Evolutionary conservation across 306 rosid species (phyloP), one percentile per base, ranked within the genome.

Genomic region (Vigna angularis): DNA sequence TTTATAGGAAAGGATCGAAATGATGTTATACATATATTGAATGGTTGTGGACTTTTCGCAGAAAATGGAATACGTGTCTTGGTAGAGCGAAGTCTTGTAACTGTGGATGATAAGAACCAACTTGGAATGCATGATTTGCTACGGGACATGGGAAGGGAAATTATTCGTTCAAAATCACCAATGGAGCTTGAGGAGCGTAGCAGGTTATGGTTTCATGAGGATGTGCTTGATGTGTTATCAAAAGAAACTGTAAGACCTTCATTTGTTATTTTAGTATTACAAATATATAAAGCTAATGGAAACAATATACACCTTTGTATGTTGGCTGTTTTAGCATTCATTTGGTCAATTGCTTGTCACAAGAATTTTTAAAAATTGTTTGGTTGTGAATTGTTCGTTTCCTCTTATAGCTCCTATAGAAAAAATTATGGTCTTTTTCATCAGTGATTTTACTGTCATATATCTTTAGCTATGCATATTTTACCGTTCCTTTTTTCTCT

Each of bases 71-170:
- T 82, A 3, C 20, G 14, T 9, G n/a, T 18, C 10, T 78, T 76
- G 4, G 9, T 70, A 2, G 38, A 34, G 38, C 38, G 38, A 34
- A 34, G 85, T 59, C 81, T 76, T 14, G 7, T 82, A 5, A 76
- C 15, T 0, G 11, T 70, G 28, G 49, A 10, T 3, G 16, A 24
- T 0, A 30, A 70, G 2, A 75, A 70, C 36, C 76, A 18, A 12
- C 73, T 82, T 15, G 55, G 72, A 42, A 82, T 82, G 85, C 85
- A 76, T 76, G 55, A 52, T 40, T 70, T 82, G 51, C 2, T 82
- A 3, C 34, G 52, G 9, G 69, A 62, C 3, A 82, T 82, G 81
- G 85, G 78, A 18, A 75, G 73, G 42, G 74, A 82, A 75, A 63
- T 82, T 3, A 8, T 76, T 48, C 62, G 53, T 18, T 45, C n/a